phyloP scores from a whole-genome alignment of 2,329 filamentous ascomycete species.

The Sodiomyces alkalinus region DNA sequence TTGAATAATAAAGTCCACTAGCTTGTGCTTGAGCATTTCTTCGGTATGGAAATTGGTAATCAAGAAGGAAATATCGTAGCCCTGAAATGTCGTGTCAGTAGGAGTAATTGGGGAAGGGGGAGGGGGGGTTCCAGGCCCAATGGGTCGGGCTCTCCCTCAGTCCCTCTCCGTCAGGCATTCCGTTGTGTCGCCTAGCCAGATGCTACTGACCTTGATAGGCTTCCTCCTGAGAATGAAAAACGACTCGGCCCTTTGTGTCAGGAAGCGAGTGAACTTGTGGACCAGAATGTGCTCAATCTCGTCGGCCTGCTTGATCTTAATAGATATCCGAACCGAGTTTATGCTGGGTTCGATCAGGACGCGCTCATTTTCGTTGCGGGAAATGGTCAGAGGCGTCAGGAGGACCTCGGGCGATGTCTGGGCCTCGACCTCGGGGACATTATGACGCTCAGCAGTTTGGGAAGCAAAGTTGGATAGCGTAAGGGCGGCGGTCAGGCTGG shows the following conservation, averaged over 20 bases:
- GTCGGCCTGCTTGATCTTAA: constrained; percentile 98
- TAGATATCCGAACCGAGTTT: constrained; percentile 93
- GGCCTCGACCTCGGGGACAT: constrained; percentile 95
- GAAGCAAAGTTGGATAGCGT: constrained; percentile 95
- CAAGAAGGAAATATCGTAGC: constrained; percentile 96
- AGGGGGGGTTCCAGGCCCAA: no score
- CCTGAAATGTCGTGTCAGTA: no score
- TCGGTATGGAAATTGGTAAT: constrained; percentile 99
- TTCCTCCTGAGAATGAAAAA: constrained; percentile 96
- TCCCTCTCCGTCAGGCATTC: no score
- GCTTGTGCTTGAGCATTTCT: constrained; percentile 96
- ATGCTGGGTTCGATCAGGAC: constrained; percentile 93
- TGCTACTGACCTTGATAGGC: constrained; percentile 61
- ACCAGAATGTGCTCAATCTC: constrained; percentile 97
- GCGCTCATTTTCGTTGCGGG: constrained; percentile 92
- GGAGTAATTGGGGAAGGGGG: not conserved
- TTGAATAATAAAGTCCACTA: constrained; percentile 97
- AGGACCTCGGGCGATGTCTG: constrained; percentile 86
- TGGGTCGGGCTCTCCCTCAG: no score
- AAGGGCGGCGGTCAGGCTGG: constrained; percentile 83
- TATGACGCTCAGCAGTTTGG: constrained; percentile 90
- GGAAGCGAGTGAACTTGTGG: constrained; percentile 94
- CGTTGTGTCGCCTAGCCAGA: constrained; percentile 1
- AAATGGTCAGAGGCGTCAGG: constrained; percentile 76
- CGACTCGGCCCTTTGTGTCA: constrained; percentile 89